Base-by-base conservation (phyloP, 441 rosid species). In the Syzygium syzygioides region DNA sequence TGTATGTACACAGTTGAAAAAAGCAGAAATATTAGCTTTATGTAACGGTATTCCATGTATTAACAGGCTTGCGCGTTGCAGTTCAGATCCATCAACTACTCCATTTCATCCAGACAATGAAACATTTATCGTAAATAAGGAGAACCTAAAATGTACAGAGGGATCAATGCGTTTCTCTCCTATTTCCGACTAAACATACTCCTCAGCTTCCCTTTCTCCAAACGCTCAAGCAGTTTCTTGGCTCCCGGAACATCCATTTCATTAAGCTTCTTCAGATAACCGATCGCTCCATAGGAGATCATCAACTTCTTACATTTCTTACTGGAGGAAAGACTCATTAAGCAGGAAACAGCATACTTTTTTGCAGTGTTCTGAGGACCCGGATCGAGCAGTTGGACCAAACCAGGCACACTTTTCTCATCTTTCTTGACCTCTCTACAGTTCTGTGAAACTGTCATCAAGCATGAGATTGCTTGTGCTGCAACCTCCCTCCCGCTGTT, bases 241-340 rank as follows among this genome's bases (percentile, higher is more conserved):
- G 99, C 91, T 86, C 99, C 99, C 0, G 97, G 96, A 87, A 95
- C 92, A 64, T 97, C 99, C 96, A 97, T 94, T 88, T 97, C 99
- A 0, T 90, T 86, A 50, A 97, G 95, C 95, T 96, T 97, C 94
- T 96, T 97, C 62, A 97, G 92, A 87, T 98, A 98, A 76, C 99
- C 99, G 19, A 96, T 96, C 53, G 99, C 99, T 64, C 99, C 99
- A 54, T 97, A 94, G 1, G 98, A 94, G 37, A 97, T 90, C 99
- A 98, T 98, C 85, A 95, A 92, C 94, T 93, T 96, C 94, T 92
- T 96, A 89, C 99, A 96, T 92, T 96, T 97, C 94, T 93, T 96
- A 89, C 97, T 94, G 48, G 98, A 92, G 56, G 97, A 93, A 56
- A 97, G 89, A 34, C 92, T 89, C 25, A 92, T 92, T 3, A 97